A percentile compares a stretch with the other conserved stretches of the same genome.
These are phyloP conservation scores for Tolypocladium ovalisporum DNA, from an alignment of 2,329 filamentous ascomycete species.

Conservation along the genomic window DNA sequence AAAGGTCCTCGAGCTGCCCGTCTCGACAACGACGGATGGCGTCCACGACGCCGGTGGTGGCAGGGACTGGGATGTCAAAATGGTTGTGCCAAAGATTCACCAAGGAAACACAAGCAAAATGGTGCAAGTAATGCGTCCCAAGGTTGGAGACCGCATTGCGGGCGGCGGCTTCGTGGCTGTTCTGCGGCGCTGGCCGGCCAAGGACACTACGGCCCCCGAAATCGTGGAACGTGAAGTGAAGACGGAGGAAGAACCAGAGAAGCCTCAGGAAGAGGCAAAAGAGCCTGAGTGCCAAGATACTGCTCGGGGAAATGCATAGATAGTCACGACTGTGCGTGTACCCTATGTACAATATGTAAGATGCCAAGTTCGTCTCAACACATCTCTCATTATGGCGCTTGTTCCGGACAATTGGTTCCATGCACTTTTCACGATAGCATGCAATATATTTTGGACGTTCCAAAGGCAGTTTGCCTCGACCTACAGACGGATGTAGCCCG, in stretches of 20 bases:
- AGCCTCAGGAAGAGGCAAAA: neutral
- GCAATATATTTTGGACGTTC: no score
- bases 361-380: neutral
- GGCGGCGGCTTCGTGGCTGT: conserved; percentile 31
- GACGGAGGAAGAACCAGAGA: neutral
- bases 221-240: neutral
- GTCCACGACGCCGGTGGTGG: conserved; percentile 39
- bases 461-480: no score
- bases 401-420: neutral
- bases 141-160: conserved; percentile 26
- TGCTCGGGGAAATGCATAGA: neutral
- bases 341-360: neutral
- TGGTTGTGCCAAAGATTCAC: conserved; percentile 21
- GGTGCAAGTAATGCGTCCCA: conserved; percentile 30
- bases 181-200: conserved; percentile 20
- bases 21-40: conserved; percentile 24
- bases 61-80: conserved; percentile 53
- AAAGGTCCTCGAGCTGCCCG: conserved; percentile 46
- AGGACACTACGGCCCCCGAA: neutral
- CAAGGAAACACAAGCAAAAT: conserved; percentile 9
- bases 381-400: neutral
- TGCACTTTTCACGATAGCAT: neutral
- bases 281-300: neutral
- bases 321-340: neutral
- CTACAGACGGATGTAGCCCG: no score